Base-by-base conservation (phyloP, 78 protist genomes). In the Isochrysis galbana region DNA sequence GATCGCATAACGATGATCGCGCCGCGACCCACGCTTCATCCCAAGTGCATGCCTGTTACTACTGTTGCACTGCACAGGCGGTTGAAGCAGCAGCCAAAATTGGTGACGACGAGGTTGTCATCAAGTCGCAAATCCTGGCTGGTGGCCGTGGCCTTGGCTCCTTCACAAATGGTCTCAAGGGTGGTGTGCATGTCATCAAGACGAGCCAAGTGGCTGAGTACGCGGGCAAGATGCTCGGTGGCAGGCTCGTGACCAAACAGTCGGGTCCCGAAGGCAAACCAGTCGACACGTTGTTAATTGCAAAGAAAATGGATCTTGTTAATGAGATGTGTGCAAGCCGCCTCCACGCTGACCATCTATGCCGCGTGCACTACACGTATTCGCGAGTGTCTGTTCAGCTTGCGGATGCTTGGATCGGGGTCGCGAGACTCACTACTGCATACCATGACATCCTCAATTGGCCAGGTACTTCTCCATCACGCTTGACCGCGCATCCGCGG, bases 141-240 rank as follows among this genome's bases (percentile, higher is more conserved):
- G 99, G 99, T 34, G 99, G 99, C 48, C 96, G 99, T 32, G 99
- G 99, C 17, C 94, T 94, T 83, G 99, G 99, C 46, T 55, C 89
- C 41, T 98, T 99, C 94, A 93, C 82, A 39, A 95, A 61, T 36
- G 98, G 99, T 26, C 93, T 98, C 93, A 80, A 97, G 95, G 99
- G 99, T 54, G 98, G 99, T n/a, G 98, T 98, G 21, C 97, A 96
- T 91, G 41, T 96, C 29, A 78, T 93, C 89, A 39, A 89, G 86
- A 32, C 47, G 96, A 55, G 4, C 38, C 90, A 89, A 69, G 96
- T 87, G 38, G 93, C 54, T 41, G 92, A 93, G 47, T 38, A 84
- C 48, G 97, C 98, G 21, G 21, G 29, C 47, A 44, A 97, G 94
- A 98, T 98, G 99, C 80, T 98, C 5, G 99, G 99, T n/a, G 39